Base-by-base conservation (phyloP, 371 early-diverging fungal genomes). In the Mucor circinelloides region DNA sequence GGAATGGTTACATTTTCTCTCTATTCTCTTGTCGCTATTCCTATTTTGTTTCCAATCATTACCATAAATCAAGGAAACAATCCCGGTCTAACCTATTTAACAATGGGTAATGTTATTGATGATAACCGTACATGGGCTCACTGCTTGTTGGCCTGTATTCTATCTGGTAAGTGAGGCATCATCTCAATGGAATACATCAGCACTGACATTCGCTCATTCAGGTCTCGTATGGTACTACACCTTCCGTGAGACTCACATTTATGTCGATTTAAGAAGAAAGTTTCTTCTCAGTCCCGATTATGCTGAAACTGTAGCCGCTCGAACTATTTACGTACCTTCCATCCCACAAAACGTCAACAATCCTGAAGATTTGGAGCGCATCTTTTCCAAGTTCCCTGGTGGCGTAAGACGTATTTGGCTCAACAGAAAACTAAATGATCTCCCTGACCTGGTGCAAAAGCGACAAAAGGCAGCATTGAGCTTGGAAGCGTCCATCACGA, bases 331-430 rank as follows among this genome's bases (percentile, higher is more conserved):
- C 61, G 87, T 93, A 7, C 84, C 87, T 2, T 84, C 84, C 12
- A 85, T 87, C 67, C 92, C 86, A 15, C 60, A 63, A 28, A 78
- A 79, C 56, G 76, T 77, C 50, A 82, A 79, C 69, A 79, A 73
- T n/a, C 79, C 81, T 27, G 69, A 84, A 30, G 70, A 77, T 2
- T 71, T 89, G 25, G 71, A 64, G 23, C 58, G 77, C 28, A 82
- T 91, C 44, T 93, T 92, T 66, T 75, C 76, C 62, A 68, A 82
- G 21, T 92, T 91, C 58, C 93, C 93, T 12, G 94, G 93, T 19
- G 93, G 93, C 12, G 87, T 93, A 17, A 80, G 85, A 21, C 81
- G 85, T 21, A 78, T 93, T 60, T 88, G 89, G 84, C 70, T 91
- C 34, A 92, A 90, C 75, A 85, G 87, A 65, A 66, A 88, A 25